Percentiles rank a stretch among this genome's conserved stretches.
phyloP scores from a whole-genome alignment of 192 early-diverging fungal genomes.

The Lobosporangium transversale region DNA sequence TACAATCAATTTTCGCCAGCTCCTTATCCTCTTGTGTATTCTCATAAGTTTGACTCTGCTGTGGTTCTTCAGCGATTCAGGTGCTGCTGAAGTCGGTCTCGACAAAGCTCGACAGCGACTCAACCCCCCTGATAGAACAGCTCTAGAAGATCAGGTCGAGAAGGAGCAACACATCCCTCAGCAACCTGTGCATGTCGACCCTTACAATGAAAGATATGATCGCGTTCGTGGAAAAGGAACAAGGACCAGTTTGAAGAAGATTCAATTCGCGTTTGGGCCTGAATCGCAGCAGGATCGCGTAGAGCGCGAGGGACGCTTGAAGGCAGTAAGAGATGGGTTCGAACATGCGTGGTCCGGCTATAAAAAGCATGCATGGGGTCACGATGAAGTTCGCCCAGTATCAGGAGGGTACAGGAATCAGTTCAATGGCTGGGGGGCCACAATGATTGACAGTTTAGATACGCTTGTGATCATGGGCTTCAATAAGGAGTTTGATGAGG shows the following conservation, averaged over 20 bases:
- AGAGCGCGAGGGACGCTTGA: slow-evolving; percentile 44
- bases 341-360: slow-evolving; percentile 81
- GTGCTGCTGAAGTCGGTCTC: neutral
- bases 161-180: neutral
- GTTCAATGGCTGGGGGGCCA: slow-evolving; percentile 72
- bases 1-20: slow-evolving; percentile 43
- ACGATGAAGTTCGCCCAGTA: slow-evolving; percentile 73
- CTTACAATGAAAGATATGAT: slow-evolving; percentile 17
- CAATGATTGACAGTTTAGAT: slow-evolving; percentile 89
- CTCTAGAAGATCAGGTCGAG: neutral
- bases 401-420: slow-evolving; percentile 33
- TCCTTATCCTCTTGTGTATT: slow-evolving; percentile 30
- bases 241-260: slow-evolving; percentile 23
- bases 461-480: slow-evolving; percentile 89
- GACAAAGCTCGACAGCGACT: slow-evolving; percentile 1
- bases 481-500: slow-evolving; percentile 78
- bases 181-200: neutral
- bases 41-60: slow-evolving; percentile 9
- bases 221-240: slow-evolving; percentile 37
- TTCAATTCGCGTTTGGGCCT: slow-evolving; percentile 29
- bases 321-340: slow-evolving; percentile 70
- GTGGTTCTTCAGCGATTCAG: slow-evolving; percentile 18
- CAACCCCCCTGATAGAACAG: neutral
- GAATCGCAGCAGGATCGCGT: slow-evolving; percentile 26
- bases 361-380: slow-evolving; percentile 77